Evolutionary conservation across 805 yeast genomes (phyloP).

Genomic region (Kuraishia capsulata): DNA sequence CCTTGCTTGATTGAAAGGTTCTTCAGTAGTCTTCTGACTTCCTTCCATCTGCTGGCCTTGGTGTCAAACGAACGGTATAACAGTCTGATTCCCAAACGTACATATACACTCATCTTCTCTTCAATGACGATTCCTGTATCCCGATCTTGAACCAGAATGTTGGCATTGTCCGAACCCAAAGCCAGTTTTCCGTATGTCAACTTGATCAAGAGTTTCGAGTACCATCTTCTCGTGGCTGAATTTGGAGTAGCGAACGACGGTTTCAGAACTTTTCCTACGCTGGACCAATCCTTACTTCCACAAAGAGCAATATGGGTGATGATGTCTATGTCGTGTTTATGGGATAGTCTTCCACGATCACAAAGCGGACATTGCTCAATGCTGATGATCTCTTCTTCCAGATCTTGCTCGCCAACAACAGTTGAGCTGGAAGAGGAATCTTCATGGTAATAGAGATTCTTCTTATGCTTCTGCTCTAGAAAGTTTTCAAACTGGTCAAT

Average conservation of each 20-base stretch:
- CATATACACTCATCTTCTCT: constrained; percentile 86
- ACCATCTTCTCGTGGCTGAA: constrained; percentile 86
- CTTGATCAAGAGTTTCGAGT: constrained; percentile 70
- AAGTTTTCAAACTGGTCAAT: constrained; percentile 37
- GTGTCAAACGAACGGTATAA: constrained; percentile 66
- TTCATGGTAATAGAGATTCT: too few relatives aligned
- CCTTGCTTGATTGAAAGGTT: constrained; percentile 78
- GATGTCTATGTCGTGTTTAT: constrained; percentile 53
- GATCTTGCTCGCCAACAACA: not conserved
- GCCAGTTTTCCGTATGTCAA: constrained; percentile 83
- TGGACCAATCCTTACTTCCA: constrained; percentile 67
- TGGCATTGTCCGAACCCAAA: constrained; percentile 85
- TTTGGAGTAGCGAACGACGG: constrained; percentile 70
- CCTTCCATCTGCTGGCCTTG: constrained; percentile 44
- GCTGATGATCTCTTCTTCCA: constrained; percentile 34
- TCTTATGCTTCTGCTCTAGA: constrained; percentile 13
- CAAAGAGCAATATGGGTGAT: constrained; percentile 87
- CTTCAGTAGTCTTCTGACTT: constrained; percentile 51
- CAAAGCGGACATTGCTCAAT: constrained; percentile 79
- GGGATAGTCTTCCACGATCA: constrained; percentile 43
- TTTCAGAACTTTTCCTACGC: constrained; percentile 52
- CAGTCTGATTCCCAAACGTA: constrained; percentile 78
- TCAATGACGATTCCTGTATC: constrained; percentile 82
- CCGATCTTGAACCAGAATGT: constrained; percentile 89
- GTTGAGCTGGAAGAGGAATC: not conserved